These are phyloP conservation scores for Barnettozyma sp. DNA, from an alignment of 805 yeast species.

Conservation along the genomic window DNA sequence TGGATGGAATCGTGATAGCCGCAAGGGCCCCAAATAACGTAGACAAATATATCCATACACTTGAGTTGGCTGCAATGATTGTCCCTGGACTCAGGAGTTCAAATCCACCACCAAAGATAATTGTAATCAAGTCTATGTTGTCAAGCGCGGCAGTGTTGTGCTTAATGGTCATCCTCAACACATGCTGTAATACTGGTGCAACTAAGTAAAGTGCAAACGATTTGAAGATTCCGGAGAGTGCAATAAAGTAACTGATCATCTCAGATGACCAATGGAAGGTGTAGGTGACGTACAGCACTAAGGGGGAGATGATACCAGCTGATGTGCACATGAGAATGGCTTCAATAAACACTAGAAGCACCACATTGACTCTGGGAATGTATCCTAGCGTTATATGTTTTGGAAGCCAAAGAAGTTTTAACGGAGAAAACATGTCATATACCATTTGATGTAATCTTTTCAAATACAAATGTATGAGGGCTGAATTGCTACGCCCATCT, in stretches of 20 bases:
- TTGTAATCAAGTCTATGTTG: constrained; percentile 38
- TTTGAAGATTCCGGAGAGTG: constrained; percentile 42
- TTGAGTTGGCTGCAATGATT: constrained; percentile 27
- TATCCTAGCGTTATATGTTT: constrained; percentile 26
- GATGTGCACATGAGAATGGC: constrained; percentile 34
- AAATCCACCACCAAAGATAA: constrained; percentile 26
- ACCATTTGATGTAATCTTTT: too few relatives aligned
- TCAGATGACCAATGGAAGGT: constrained; percentile 47
- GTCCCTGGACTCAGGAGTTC: constrained; percentile 35
- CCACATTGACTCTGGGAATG: constrained; percentile 39
- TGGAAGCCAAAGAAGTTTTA: constrained; percentile 50
- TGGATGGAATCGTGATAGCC: constrained; percentile 46
- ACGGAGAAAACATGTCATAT: constrained; percentile 36
- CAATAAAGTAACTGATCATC: constrained; percentile 49
- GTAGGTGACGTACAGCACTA: constrained; percentile 47
- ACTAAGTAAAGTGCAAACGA: constrained; percentile 43
- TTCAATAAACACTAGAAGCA: constrained; percentile 44
- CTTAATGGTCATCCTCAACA: constrained; percentile 30
- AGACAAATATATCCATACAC: constrained; percentile 28
- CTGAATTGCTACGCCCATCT: too few relatives aligned
- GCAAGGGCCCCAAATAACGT: constrained; percentile 40
- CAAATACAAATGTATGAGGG: too few relatives aligned
- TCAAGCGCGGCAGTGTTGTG: constrained; percentile 43
- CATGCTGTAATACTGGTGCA: constrained; percentile 42
- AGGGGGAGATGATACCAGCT: constrained; percentile 34